Evolutionary conservation across 2,329 filamentous ascomycete species (phyloP), one percentile per base, ranked within the genome.

Genomic region (Cordyceps farinosa): DNA sequence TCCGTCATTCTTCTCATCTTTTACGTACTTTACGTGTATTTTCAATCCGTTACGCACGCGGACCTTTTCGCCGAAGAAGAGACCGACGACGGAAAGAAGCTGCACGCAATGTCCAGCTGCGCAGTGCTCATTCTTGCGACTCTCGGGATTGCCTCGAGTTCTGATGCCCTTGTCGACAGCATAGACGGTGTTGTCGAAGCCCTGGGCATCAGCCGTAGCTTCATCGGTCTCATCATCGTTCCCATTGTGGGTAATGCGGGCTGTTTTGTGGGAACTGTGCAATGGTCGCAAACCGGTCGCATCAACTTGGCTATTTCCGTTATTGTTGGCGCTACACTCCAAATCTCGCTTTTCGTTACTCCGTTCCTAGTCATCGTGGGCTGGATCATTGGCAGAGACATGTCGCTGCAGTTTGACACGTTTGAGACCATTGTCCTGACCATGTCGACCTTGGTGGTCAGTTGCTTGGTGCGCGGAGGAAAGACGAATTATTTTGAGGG

Each of bases 141-240:
- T 3, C 57, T 66, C n/a, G 66, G 64, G 2, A 65, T 67, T 9
- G 62, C 62, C 7, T 56, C 61, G 44, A 68, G 69, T 63, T 70
- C 70, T 13, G 70, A 70, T 36, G 68, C 70, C 9, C 70, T 70
- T 40, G 69, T 71, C 32, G 66, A 68, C 58, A 69, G 67, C 34
- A 68, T 70, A 34, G 54, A 60, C 50, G 64, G 65, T 17, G 66
- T 67, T 29, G 62, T 67, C 17, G 65, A 65, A 22, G 64, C 65
- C 4, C 56, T 67, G 5, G 61, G 62, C 10, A 62, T 67, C 17
- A 67, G 65, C 52, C 53, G 65, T 29, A 65, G 64, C 64, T 67
- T 67, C 60, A 63, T 66, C 51, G 64, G 66, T 17, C 60, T 67
- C 27, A 66, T 67, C 42, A 66, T 67, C 29, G 64, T 67, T 6